These are phyloP conservation scores for Ceratobasidium sp. DNA, from an alignment of 1,284 basidiomycete genomes.

Conservation along the genomic window DNA sequence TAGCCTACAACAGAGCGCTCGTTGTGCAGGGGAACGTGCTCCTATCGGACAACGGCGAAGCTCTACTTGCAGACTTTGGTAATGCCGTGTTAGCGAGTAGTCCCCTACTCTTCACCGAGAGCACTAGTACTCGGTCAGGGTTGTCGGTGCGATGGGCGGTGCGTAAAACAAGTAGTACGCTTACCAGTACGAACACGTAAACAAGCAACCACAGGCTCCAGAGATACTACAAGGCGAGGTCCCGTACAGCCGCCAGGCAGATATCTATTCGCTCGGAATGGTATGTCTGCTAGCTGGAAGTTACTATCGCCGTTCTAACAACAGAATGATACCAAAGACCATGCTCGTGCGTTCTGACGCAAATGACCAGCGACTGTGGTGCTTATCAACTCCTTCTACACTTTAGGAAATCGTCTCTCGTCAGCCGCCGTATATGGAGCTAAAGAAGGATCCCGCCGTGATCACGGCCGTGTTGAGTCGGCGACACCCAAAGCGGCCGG, in stretches of 20 bases:
- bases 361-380: neutral
- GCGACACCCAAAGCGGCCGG: neutral
- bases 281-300: neutral
- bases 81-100: neutral
- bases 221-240: neutral
- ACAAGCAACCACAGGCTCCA: neutral
- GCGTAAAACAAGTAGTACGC: neutral
- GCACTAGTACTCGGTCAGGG: neutral
- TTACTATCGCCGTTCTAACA: neutral
- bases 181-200: neutral
- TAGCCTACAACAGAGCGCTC: too few species aligned
- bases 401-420: neutral
- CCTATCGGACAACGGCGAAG: neutral
- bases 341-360: neutral
- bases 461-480: neutral
- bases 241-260: neutral
- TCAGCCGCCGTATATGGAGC: neutral
- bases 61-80: neutral
- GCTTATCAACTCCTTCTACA: neutral
- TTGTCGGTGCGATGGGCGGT: neutral
- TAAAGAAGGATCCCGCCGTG: neutral
- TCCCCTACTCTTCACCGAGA: neutral
- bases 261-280: slow-evolving; percentile 3
- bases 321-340: neutral
- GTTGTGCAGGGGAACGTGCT: neutral